Evolutionary conservation across 2,329 filamentous ascomycete genomes (phyloP), one percentile per base, ranked within the genome.

Genomic region (Fusarium sp.): DNA sequence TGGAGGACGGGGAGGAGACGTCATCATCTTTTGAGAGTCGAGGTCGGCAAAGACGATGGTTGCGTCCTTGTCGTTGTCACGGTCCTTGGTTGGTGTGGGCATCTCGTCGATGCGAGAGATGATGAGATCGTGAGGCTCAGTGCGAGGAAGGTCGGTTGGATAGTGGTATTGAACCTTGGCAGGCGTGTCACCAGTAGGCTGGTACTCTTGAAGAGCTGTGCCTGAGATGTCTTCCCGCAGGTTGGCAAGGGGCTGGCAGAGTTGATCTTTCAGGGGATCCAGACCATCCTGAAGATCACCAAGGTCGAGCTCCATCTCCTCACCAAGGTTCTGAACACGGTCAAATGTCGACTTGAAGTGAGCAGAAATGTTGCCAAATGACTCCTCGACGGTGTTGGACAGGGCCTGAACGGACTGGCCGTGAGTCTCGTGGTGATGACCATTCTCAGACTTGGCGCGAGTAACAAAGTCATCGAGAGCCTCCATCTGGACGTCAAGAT

Each of bases 391-490:
- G 1, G 91, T 92, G 20, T 83, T 85, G 0, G 92, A 90, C 35
- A 98, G 87, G 11, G 84, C 84, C 37, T 88, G 84, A n/a, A 98
- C 85, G 1, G 92, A 93, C n/a, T 86, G 82, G 2, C 88, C 83
- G 73, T 97, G 94, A 29, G 89, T 88, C 29, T 91, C 87, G 81
- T 97, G 92, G 80, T 97, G 95, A 20, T 87, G 86, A 33, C 92
- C 90, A 81, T 98, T 98, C 78, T 97, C 93, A 2, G 90, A 90
- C 69, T 92, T 91, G 59, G 97, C 95, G 35, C 94, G 92, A 35
- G 92, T 89, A 43, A 98, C 95, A 77, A 98, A 98, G 75, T 96
- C 94, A 78, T 98, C 96, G 9, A 99, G 88, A 1, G 94, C 94
- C 66, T 92, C 90, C 90, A 99, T 95, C 82, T 98, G 95, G n/a